These are phyloP conservation scores for Pichia exigua DNA, from an alignment of 805 yeast species.

Conservation along the genomic window DNA sequence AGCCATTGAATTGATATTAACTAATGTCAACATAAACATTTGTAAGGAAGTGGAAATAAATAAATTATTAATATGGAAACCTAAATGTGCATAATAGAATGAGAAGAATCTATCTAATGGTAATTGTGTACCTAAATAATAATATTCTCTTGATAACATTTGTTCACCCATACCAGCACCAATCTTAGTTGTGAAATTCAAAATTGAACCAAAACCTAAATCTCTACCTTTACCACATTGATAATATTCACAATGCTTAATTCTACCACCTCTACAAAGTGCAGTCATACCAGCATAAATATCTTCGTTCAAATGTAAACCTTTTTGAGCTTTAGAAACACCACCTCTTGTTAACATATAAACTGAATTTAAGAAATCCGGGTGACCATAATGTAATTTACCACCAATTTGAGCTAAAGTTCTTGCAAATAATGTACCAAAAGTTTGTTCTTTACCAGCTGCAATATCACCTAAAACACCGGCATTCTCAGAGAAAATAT, in stretches of 20 bases:
- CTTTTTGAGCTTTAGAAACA: conserved; percentile 80
- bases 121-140: conserved; percentile 70
- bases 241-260: conserved; percentile 79
- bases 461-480: conserved; percentile 86
- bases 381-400: conserved; percentile 82
- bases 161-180: conserved; percentile 95
- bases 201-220: conserved; percentile 78
- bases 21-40: conserved; percentile 59
- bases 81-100: conserved; percentile 81
- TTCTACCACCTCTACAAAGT: conserved; percentile 75
- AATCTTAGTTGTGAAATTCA: conserved; percentile 80
- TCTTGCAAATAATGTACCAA: conserved; percentile 79
- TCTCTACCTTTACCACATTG: conserved; percentile 92
- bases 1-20: conserved; percentile 65
- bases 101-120: conserved; percentile 77
- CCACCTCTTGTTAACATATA: conserved; percentile 86
- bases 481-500: conserved; percentile 77
- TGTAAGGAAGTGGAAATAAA: conserved; percentile 72
- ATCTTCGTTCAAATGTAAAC: conserved; percentile 80
- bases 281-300: conserved; percentile 87
- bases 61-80: conserved; percentile 76
- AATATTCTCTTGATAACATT: conserved; percentile 77
- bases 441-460: conserved; percentile 86
- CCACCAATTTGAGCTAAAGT: conserved; percentile 81
- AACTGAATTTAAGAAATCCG: conserved; percentile 70